phyloP scores from a whole-genome alignment of 352 stramenopile species.

The Pythium dissimile region DNA sequence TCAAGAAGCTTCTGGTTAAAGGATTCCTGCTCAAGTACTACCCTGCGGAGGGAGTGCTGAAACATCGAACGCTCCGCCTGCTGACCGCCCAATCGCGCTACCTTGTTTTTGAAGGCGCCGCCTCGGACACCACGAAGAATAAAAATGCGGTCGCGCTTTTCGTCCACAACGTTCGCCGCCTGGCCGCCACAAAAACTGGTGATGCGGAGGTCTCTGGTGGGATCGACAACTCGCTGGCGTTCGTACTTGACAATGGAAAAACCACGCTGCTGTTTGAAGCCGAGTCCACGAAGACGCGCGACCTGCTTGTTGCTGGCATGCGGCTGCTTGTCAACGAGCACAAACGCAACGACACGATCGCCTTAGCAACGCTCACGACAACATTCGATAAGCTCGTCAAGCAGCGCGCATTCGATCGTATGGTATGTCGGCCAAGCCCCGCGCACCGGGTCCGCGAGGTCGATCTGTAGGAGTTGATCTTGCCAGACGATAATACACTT shows the following conservation, averaged over 20 bases:
- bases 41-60: slow-evolving; percentile 37
- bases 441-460: background rate
- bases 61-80: slow-evolving; percentile 43
- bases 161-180: slow-evolving; percentile 52
- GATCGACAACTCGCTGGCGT: slow-evolving; percentile 30
- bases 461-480: slow-evolving; percentile 1
- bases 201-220: background rate
- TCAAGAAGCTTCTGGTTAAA: slow-evolving; percentile 70
- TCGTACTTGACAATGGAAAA: slow-evolving; percentile 66
- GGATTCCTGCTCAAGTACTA: slow-evolving; percentile 66
- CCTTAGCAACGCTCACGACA: slow-evolving; percentile 28
- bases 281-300: slow-evolving; percentile 59
- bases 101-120: slow-evolving; percentile 51
- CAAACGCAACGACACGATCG: slow-evolving; percentile 39
- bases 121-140: slow-evolving; percentile 10
- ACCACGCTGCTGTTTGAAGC: slow-evolving; percentile 53
- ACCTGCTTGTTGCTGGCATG: slow-evolving; percentile 62
- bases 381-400: slow-evolving; percentile 17
- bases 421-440: slow-evolving; percentile 7
- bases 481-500: slow-evolving; percentile 1
- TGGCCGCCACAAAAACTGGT: slow-evolving; percentile 22
- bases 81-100: slow-evolving; percentile 36
- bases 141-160: slow-evolving; percentile 58
- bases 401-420: slow-evolving; percentile 14
- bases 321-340: slow-evolving; percentile 59